Evolutionary conservation across 2,329 filamentous ascomycete species (phyloP).

Genomic region (Claviceps lovelessii): DNA sequence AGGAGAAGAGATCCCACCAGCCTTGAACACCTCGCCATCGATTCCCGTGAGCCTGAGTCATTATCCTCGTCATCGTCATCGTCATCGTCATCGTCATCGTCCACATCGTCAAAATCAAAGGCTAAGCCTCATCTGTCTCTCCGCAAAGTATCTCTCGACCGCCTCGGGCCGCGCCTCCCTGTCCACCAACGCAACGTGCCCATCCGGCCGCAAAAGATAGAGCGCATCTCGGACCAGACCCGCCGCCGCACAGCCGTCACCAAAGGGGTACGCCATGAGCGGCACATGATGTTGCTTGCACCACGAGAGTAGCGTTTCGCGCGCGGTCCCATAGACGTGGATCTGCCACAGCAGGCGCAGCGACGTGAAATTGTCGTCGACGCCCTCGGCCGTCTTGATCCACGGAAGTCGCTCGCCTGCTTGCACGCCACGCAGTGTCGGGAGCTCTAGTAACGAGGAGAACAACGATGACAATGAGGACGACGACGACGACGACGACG

Average conservation of each 20-base stretch:
- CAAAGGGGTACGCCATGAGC: background rate
- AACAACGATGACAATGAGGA: too few relatives aligned
- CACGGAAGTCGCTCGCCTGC: background rate
- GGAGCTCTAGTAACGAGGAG: too few relatives aligned
- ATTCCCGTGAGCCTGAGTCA: too few relatives aligned
- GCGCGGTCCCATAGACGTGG: background rate
- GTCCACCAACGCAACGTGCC: background rate
- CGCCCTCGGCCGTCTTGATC: background rate
- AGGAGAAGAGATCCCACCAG: too few relatives aligned
- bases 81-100: background rate
- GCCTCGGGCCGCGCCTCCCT: background rate
- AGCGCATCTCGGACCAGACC: background rate
- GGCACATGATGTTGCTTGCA: background rate
- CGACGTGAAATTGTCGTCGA: background rate
- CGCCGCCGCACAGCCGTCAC: background rate
- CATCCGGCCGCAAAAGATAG: conserved; percentile 1
- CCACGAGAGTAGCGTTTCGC: background rate
- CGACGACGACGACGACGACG: background rate
- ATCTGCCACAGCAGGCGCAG: background rate
- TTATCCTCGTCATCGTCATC: too few relatives aligned
- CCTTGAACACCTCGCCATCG: too few relatives aligned
- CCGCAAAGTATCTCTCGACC: background rate
- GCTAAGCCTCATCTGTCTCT: background rate
- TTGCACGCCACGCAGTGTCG: background rate
- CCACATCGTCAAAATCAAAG: background rate